These are phyloP conservation scores for Colletotrichum sp. DNA, from an alignment of 2,329 filamentous ascomycete genomes.

Conservation along the genomic window DNA sequence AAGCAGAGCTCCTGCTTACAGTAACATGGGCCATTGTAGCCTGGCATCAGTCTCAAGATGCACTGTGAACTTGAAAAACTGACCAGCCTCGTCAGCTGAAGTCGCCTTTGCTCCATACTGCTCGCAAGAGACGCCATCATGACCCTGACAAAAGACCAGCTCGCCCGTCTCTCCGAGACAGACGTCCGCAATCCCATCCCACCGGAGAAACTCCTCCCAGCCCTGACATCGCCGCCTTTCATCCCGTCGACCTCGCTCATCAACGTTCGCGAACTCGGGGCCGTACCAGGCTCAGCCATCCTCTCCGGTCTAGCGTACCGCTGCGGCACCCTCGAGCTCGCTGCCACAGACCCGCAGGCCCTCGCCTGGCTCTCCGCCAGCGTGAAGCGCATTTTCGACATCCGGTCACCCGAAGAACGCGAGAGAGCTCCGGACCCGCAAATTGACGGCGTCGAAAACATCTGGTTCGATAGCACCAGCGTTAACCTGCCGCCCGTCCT, in stretches of 20 bases:
- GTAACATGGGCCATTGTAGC: background rate
- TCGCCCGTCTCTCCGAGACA: slow-evolving; percentile 39
- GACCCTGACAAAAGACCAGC: background rate
- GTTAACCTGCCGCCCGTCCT: slow-evolving; percentile 42
- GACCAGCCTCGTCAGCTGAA: background rate
- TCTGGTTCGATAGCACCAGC: slow-evolving; percentile 43
- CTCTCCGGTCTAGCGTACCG: slow-evolving; percentile 49
- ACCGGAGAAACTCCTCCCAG: slow-evolving; percentile 35
- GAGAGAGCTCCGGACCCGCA: slow-evolving; percentile 45
- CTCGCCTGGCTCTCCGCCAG: slow-evolving; percentile 38
- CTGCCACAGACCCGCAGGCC: slow-evolving; percentile 30
- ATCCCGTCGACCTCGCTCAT: slow-evolving; percentile 50
- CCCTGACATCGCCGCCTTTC: slow-evolving; percentile 50
- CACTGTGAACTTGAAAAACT: background rate
- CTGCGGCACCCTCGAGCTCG: slow-evolving; percentile 46
- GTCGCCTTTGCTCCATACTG: background rate
- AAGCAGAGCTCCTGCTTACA: background rate
- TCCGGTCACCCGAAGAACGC: slow-evolving; percentile 52
- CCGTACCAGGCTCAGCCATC: slow-evolving; percentile 45
- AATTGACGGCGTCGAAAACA: slow-evolving; percentile 47
- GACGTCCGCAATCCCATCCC: slow-evolving; percentile 45
- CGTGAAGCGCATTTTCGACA: slow-evolving; percentile 54
- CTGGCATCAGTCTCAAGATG: background rate
- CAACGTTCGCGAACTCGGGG: slow-evolving; percentile 57
- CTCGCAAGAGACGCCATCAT: background rate